Conservation (phyloP, 495 filamentous ascomycete genomes). For the Aspergillus indologenus region DNA sequence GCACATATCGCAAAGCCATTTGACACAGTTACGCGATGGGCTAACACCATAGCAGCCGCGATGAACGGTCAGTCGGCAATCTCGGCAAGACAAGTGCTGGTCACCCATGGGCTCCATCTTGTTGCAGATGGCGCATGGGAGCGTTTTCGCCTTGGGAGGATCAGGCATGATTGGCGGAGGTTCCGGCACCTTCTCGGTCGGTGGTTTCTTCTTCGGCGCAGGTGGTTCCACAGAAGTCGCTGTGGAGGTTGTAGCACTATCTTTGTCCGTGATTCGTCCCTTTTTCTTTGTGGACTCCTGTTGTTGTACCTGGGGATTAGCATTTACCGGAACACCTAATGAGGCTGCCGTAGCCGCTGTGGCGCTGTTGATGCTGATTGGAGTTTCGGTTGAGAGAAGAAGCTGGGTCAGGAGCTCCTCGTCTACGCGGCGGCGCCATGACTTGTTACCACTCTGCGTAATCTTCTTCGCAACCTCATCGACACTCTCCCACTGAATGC, state of each 20-base stretch:
- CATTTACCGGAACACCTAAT: conserved; percentile 41
- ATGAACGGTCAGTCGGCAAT: conserved; percentile 92
- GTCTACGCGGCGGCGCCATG: conserved; percentile 83
- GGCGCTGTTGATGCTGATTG: conserved; percentile 43
- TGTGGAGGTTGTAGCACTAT: conserved; percentile 47
- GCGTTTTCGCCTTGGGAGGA: conserved; percentile 67
- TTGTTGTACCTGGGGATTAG: conserved; percentile 41
- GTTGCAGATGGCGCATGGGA: conserved; percentile 84
- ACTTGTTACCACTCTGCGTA: conserved; percentile 73
- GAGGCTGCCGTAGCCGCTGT: conserved; percentile 46
- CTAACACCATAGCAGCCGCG: conserved; percentile 85
- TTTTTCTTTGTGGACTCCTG: conserved; percentile 62
- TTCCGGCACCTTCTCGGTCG: conserved; percentile 53
- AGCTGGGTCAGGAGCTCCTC: conserved; percentile 88
- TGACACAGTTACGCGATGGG: conserved; percentile 63
- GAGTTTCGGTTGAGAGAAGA: conserved; percentile 51
- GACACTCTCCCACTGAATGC: conserved; percentile 92
- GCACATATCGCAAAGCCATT: conserved; percentile 97
- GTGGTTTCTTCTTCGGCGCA: conserved; percentile 59
- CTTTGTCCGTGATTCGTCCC: conserved; percentile 49
- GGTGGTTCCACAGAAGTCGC: conserved; percentile 42
- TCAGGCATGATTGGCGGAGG: conserved; percentile 62
- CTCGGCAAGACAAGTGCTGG: conserved; percentile 70
- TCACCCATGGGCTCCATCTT: conserved; percentile 68
- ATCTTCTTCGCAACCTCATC: conserved; percentile 93